These are phyloP conservation scores for Pleurotus giganteus DNA, from an alignment of 768 basidiomycete species.

Conservation along the genomic window DNA sequence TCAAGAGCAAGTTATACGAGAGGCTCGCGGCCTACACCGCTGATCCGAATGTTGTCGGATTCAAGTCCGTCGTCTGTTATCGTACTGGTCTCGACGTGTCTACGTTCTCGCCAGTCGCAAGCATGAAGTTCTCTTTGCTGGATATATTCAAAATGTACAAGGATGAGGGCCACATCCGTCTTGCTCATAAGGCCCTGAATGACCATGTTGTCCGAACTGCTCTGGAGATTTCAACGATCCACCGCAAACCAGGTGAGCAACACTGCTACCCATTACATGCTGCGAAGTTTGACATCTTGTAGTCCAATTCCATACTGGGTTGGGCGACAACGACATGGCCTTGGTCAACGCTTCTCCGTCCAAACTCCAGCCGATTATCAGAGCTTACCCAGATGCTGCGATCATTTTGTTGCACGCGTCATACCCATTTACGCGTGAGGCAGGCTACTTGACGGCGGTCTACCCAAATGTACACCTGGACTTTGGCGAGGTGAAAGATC, in stretches of 20 bases:
- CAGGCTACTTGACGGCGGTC: slow-evolving; percentile 70
- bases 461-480: slow-evolving; percentile 77
- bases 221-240: slow-evolving; percentile 48
- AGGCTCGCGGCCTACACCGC: slow-evolving; percentile 35
- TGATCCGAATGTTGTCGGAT: slow-evolving; percentile 54
- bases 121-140: slow-evolving; percentile 27
- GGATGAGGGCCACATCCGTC: slow-evolving; percentile 39
- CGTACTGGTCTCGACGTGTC: slow-evolving; percentile 68
- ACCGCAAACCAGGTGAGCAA: slow-evolving; percentile 57
- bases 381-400: slow-evolving; percentile 53
- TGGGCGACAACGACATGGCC: slow-evolving; percentile 72
- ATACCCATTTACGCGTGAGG: slow-evolving; percentile 80
- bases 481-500: slow-evolving; percentile 60
- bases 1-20: slow-evolving; percentile 33
- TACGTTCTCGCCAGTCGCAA: slow-evolving; percentile 22
- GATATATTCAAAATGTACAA: slow-evolving; percentile 33
- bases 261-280: background rate
- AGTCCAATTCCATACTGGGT: slow-evolving; percentile 87
- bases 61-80: slow-evolving; percentile 80
- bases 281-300: background rate
- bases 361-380: slow-evolving; percentile 66
- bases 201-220: slow-evolving; percentile 61
- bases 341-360: slow-evolving; percentile 60
- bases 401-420: slow-evolving; percentile 73
- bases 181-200: slow-evolving; percentile 62